Percentiles rank a stretch among this genome's conserved stretches.
phyloP scores from a whole-genome alignment of 495 filamentous ascomycete genomes.

The Hypoxylon lienhwacheense region DNA sequence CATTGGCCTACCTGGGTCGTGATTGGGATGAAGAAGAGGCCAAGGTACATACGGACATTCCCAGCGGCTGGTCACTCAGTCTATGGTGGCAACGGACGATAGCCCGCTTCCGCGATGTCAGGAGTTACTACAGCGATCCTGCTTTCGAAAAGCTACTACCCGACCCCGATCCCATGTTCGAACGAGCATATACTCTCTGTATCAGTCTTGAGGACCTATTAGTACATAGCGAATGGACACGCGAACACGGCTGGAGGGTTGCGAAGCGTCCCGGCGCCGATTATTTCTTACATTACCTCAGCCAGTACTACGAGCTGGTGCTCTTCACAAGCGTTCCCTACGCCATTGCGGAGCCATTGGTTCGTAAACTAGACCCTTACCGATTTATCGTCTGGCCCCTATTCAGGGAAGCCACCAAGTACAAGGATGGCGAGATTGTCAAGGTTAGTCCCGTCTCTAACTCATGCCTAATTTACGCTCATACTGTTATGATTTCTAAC shows the following conservation, averaged over 20 bases:
- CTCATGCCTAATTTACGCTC: too few species aligned
- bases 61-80: slow-evolving; percentile 60
- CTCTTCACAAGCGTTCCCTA: slow-evolving; percentile 87
- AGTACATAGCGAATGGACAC: slow-evolving; percentile 89
- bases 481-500: too few species aligned
- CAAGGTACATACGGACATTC: slow-evolving; percentile 66
- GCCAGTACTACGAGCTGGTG: slow-evolving; percentile 96
- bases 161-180: slow-evolving; percentile 77
- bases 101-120: slow-evolving; percentile 70
- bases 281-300: slow-evolving; percentile 95
- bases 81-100: slow-evolving; percentile 77
- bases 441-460: slow-evolving; percentile 68
- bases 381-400: slow-evolving; percentile 94
- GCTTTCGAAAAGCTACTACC: slow-evolving; percentile 93
- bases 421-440: slow-evolving; percentile 92
- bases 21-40: slow-evolving; percentile 80
- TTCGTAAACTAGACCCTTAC: slow-evolving; percentile 94
- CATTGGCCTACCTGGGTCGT: slow-evolving; percentile 68
- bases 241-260: slow-evolving; percentile 92
- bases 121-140: slow-evolving; percentile 93
- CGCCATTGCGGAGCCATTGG: slow-evolving; percentile 78
- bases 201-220: slow-evolving; percentile 91
- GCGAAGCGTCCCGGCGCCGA: slow-evolving; percentile 95
- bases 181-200: slow-evolving; percentile 89
- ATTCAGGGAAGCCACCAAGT: slow-evolving; percentile 91